A percentile compares a stretch with the other conserved stretches of the same genome.
Evolutionary conservation across 1,284 basidiomycete species (phyloP).

Genomic region (Neonothopanus nambi): DNA sequence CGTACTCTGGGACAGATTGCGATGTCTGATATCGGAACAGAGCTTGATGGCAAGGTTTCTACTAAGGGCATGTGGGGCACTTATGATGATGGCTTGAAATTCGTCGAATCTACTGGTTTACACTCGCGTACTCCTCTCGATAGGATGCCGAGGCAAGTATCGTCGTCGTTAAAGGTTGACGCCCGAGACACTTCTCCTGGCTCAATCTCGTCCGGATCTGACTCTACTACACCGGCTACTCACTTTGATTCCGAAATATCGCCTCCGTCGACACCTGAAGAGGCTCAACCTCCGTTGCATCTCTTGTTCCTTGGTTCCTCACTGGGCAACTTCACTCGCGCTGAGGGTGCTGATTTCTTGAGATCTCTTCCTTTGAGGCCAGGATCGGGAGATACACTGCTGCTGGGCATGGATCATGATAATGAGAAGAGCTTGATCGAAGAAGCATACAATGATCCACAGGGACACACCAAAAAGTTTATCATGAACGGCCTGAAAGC

Average conservation of each 20-base stretch:
- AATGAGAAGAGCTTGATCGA: conserved; percentile 71
- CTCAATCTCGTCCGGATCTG: conserved; percentile 27
- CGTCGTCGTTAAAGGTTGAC: not conserved
- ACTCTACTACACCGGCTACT: conserved; percentile 28
- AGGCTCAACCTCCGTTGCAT: conserved; percentile 57
- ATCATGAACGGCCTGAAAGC: conserved; percentile 87
- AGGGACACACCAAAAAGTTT: conserved; percentile 79
- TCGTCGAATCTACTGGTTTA: conserved; percentile 62
- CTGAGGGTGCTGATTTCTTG: conserved; percentile 76
- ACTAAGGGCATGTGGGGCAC: conserved; percentile 88
- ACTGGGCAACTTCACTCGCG: conserved; percentile 86
- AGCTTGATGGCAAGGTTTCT: conserved; percentile 68
- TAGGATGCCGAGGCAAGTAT: not conserved
- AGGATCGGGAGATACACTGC: conserved; percentile 67
- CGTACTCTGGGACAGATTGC: conserved; percentile 77
- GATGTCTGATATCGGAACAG: conserved; percentile 61
- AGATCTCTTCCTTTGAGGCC: conserved; percentile 76
- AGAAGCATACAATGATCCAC: conserved; percentile 81
- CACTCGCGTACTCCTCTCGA: conserved; percentile 16
- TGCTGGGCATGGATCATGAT: conserved; percentile 87
- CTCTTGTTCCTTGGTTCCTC: conserved; percentile 94
- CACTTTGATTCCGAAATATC: conserved; percentile 27
- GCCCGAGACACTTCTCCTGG: conserved; percentile 33
- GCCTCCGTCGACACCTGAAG: conserved; percentile 40
- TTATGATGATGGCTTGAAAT: conserved; percentile 80